These are phyloP conservation scores for Kingdonia uniflora DNA, from an alignment of 164 flowering plant genomes.

Conservation along the genomic window DNA sequence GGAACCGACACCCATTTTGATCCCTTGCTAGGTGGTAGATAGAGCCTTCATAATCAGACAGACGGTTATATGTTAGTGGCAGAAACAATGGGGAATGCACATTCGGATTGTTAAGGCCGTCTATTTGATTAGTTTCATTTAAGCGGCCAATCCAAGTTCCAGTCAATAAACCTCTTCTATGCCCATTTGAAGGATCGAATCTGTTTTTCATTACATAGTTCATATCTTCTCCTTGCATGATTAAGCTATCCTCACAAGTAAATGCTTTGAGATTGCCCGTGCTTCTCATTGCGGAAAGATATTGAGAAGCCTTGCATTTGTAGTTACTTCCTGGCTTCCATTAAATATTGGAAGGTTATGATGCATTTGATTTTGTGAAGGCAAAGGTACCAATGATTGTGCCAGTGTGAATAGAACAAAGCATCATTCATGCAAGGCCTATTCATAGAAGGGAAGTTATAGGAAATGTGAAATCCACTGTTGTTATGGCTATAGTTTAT, in stretches of 20 bases:
- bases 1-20: slow-evolving; percentile 68
- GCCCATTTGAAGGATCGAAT: slow-evolving; percentile 7
- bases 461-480: slow-evolving; percentile 7
- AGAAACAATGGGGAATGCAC: slow-evolving; percentile 10
- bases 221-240: slow-evolving; percentile 29
- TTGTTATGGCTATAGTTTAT: background rate
- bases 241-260: slow-evolving; percentile 36
- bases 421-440: slow-evolving; percentile 19
- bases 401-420: slow-evolving; percentile 8
- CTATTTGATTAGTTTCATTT: slow-evolving; percentile 2
- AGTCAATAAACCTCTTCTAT: slow-evolving; percentile 4
- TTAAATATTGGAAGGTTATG: slow-evolving; percentile 14
- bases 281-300: slow-evolving; percentile 7
- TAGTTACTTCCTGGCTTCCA: slow-evolving; percentile 10
- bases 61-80: slow-evolving; percentile 23
- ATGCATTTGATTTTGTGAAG: slow-evolving; percentile 10
- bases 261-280: slow-evolving; percentile 16
- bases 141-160: background rate
- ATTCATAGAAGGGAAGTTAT: slow-evolving; percentile 6
- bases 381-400: slow-evolving; percentile 3
- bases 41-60: slow-evolving; percentile 33
- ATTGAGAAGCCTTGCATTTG: slow-evolving; percentile 11
- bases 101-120: slow-evolving; percentile 5
- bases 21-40: slow-evolving; percentile 59
- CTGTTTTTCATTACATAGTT: slow-evolving; percentile 18